phyloP scores from a whole-genome alignment of 208 protist species.

The Acanthamoeba triangularis region DNA sequence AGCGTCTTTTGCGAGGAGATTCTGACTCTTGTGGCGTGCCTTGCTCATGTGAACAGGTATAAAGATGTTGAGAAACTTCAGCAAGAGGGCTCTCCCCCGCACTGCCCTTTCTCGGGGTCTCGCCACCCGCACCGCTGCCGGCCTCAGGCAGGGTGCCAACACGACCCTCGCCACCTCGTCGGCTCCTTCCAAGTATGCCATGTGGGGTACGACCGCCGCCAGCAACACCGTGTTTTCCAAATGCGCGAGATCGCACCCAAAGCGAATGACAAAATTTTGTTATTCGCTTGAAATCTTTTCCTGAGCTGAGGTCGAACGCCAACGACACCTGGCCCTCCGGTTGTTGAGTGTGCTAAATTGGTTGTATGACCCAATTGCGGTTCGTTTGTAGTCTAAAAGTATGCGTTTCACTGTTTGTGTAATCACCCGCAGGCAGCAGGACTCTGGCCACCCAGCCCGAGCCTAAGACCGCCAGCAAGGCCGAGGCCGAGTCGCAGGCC shows the following conservation, averaged over 20 bases:
- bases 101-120: background rate
- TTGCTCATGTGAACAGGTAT: too few relatives aligned
- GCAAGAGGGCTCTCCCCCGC: slow-evolving; percentile 38
- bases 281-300: too few relatives aligned
- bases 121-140: slow-evolving; percentile 29
- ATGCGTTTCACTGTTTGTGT: background rate
- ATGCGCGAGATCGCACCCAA: too few relatives aligned
- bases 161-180: background rate
- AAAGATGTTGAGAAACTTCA: slow-evolving; percentile 68
- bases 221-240: background rate
- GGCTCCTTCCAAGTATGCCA: background rate
- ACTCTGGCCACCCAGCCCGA: slow-evolving; percentile 44
- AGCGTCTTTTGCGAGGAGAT: too few relatives aligned
- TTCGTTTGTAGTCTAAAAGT: too few relatives aligned
- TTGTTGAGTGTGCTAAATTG: background rate
- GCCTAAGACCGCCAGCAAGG: slow-evolving; percentile 13
- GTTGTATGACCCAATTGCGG: background rate
- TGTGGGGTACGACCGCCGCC: background rate
- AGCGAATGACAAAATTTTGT: too few relatives aligned
- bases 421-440: background rate
- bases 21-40: too few relatives aligned
- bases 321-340: too few relatives aligned
- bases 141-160: slow-evolving; percentile 1
- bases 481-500: background rate
- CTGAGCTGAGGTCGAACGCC: too few relatives aligned